Evolutionary conservation across 139 green algal genomes (phyloP), one percentile per base, ranked within the genome.

Genomic region (Closterium sp.): DNA sequence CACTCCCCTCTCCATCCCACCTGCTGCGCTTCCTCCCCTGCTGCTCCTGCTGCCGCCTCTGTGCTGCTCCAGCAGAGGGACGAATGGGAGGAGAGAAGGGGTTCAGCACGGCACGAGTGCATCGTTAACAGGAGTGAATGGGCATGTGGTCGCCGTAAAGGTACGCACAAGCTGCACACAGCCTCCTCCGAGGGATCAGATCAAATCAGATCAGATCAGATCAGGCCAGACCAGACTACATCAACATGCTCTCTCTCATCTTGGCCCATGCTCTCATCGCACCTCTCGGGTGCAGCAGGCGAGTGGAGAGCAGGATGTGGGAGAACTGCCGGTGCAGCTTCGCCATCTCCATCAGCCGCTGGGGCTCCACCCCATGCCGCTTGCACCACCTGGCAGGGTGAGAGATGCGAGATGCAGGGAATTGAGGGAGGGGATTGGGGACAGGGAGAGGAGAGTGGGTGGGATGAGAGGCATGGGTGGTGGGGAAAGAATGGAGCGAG

Each of bases 301-400:
- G 83, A 86, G 83, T 33, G 30, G 83, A 86, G 30, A 83, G 19
- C 30, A 93, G 84, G 21, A 93, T 90, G 64, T 93, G 87, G 3
- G 87, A 19, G 30, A 93, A 93, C 66, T 93, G 91, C 23, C 86
- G 86, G 38, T 91, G 91, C 31, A 93, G 84, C 84, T 93, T 93
- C 25, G 91, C 91, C 86, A 93, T 93, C 90, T 93, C 90, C 31
- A 89, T 84, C 69, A 93, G 30, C 23, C 91, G 91, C 38, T 93
- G 91, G 1, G 86, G 86, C 87, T 93, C 91, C 31, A 93, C 12
- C 28, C 86, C 91, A 7, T 34, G 32, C 90, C 34, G 84, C 90
- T 86, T 91, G 34, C 85, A 90, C 85, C 90, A 93, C 87, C 90
- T 91, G 33, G 6, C 84, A 31, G 3, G 30, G 81, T 32, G n/a